Conservation (phyloP, 257 asterid genomes). For the Cordia subcordata region DNA sequence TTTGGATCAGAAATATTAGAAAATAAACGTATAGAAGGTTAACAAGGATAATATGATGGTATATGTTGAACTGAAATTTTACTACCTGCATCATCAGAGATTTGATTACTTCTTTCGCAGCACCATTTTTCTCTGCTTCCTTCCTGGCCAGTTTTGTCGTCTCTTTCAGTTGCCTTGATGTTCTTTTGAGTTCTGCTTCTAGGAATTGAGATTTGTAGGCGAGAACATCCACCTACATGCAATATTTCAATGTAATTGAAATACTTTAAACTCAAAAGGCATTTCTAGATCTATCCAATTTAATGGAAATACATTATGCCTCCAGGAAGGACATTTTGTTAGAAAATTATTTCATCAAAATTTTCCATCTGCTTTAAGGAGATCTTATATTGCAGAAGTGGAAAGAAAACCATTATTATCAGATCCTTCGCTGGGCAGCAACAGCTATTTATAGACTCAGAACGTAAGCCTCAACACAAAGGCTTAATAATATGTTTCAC, state of each 20-base stretch:
- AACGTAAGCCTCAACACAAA: too few species aligned
- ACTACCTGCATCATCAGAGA: constrained; percentile 51
- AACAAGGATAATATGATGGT: constrained; percentile 3
- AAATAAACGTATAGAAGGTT: constrained; percentile 5
- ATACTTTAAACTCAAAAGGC: too few species aligned
- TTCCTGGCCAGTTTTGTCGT: constrained; percentile 32
- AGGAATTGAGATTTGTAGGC: constrained; percentile 42
- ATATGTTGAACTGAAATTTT: background rate
- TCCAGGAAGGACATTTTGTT: too few species aligned
- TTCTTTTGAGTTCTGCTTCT: constrained; percentile 48
- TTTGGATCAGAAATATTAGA: constrained; percentile 4
- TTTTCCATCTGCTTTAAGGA: too few species aligned
- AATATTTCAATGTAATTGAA: background rate
- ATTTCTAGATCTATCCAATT: too few species aligned
- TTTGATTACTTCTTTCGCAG: constrained; percentile 53
- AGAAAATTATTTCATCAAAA: too few species aligned
- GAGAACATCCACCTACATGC: constrained; percentile 51
- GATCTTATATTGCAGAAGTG: too few species aligned
- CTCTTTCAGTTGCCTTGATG: constrained; percentile 41
- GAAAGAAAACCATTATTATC: too few species aligned
- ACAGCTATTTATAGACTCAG: too few species aligned
- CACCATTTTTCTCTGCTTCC: constrained; percentile 43
- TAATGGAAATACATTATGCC: too few species aligned
- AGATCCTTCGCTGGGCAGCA: too few species aligned
- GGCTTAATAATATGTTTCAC: too few species aligned